Evolutionary conservation across 2,329 filamentous ascomycete genomes (phyloP), one percentile per base, ranked within the genome.

Genomic region (Alternaria rosae): DNA sequence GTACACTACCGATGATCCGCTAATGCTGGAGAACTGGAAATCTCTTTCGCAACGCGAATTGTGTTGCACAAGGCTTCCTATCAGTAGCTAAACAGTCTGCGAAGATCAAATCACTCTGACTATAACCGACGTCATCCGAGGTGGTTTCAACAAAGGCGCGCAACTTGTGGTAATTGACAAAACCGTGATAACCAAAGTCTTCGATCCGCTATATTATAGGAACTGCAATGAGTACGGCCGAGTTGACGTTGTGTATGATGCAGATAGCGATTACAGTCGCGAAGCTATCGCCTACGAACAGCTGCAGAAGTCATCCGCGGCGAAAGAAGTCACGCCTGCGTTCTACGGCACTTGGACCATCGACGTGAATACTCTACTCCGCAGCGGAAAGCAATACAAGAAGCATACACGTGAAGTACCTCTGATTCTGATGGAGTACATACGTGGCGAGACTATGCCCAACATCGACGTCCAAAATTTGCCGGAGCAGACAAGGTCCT

Each of bases 321-420:
- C 55, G 0, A 20, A 17, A 4, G 3, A 32, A 12, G 35, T 52
- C 12, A 51, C 25, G 9, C 45, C 55, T 4, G 45, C 45, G 0
- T 57, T 51, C 25, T 20, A 57, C 26, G 55, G 55, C 9, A 51
- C 55, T 2, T 57, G 55, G 55, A 52, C 35, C 7, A 51, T 57
- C 2, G 3, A 43, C 7, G 15, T 51, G 3, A 35, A 51, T 20
- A 57, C 45, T 20, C 1, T 9, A 11, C 8, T 32, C 2, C 12
- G 32, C 17, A 10, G 21, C 17, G n/a, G 23, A 17, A 12, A 12
- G 6, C 13, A 42, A 8, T 3, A 20, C 6, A 12, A 21, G 17
- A 44, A 20, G 4, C n/a, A 20, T 6, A 47, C 13, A 17, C 47
- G 54, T 11, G 17, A 50, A 8, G 48, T 61, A 1, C 57, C n/a